Conservation (phyloP, 2,329 filamentous ascomycete species). For the Penicillium glabrum region DNA sequence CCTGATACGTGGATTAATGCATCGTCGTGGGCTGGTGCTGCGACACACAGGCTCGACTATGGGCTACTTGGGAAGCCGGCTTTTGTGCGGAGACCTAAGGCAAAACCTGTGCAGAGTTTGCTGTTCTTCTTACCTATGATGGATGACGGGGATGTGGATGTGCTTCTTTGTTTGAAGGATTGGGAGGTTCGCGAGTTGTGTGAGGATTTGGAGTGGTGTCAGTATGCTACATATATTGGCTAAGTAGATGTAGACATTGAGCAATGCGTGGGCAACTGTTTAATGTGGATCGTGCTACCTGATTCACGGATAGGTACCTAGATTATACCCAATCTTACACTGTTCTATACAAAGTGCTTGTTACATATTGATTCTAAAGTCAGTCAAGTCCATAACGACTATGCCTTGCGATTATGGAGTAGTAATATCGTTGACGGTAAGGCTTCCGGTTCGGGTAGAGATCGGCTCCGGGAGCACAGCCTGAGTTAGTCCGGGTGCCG, state of each 20-base stretch:
- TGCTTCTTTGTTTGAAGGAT: slow-evolving; percentile 17
- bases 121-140: slow-evolving; percentile 15
- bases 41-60: slow-evolving; percentile 5
- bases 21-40: slow-evolving; percentile 10
- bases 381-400: neutral
- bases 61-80: slow-evolving; percentile 16
- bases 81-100: slow-evolving; percentile 13
- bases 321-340: neutral
- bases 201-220: slow-evolving; percentile 9
- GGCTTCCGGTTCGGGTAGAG: too few relatives aligned
- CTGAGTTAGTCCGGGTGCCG: too few relatives aligned
- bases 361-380: neutral
- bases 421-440: neutral
- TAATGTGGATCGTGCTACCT: neutral
- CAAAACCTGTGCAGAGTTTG: slow-evolving; percentile 12
- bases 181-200: slow-evolving; percentile 9
- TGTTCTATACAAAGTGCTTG: neutral
- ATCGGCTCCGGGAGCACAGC: too few relatives aligned
- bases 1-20: slow-evolving; percentile 16
- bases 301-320: too few relatives aligned
- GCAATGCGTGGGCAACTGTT: too few relatives aligned
- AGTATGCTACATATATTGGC: slow-evolving; percentile 17
- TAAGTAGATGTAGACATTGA: neutral
- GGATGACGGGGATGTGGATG: slow-evolving; percentile 15
- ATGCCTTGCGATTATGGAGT: slow-evolving; percentile 14